Conservation (phyloP, 345 rosid genomes). For the Passiflora organensis region DNA sequence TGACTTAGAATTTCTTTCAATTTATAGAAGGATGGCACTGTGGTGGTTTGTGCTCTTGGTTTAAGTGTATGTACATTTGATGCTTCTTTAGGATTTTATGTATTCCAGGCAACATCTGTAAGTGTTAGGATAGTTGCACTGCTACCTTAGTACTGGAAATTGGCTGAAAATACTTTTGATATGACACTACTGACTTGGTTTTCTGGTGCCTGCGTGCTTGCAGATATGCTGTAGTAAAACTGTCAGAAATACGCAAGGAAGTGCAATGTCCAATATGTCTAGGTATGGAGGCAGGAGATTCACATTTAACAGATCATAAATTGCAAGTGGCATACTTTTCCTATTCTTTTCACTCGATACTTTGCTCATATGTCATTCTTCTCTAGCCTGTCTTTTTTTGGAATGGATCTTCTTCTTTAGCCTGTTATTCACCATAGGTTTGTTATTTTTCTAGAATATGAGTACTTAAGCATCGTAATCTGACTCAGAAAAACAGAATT, state of each 20-base stretch:
- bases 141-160: background rate
- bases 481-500: too few species aligned
- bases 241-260: slow-evolving; percentile 59
- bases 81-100: background rate
- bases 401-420: background rate
- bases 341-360: background rate
- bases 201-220: slow-evolving; percentile 13
- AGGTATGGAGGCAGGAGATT: slow-evolving; percentile 33
- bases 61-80: background rate
- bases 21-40: too few species aligned
- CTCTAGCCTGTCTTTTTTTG: background rate
- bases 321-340: background rate
- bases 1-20: too few species aligned
- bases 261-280: slow-evolving; percentile 79
- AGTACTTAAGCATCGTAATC: too few species aligned
- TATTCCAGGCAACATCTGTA: background rate
- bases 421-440: background rate
- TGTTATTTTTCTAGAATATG: background rate
- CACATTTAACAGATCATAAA: slow-evolving; percentile 4
- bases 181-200: background rate
- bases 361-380: background rate
- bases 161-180: background rate
- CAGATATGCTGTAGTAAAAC: slow-evolving; percentile 45
- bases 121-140: background rate
- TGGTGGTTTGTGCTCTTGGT: background rate